Conservation (phyloP, 2,329 filamentous ascomycete genomes). For the Botryotinia narcissicola region DNA sequence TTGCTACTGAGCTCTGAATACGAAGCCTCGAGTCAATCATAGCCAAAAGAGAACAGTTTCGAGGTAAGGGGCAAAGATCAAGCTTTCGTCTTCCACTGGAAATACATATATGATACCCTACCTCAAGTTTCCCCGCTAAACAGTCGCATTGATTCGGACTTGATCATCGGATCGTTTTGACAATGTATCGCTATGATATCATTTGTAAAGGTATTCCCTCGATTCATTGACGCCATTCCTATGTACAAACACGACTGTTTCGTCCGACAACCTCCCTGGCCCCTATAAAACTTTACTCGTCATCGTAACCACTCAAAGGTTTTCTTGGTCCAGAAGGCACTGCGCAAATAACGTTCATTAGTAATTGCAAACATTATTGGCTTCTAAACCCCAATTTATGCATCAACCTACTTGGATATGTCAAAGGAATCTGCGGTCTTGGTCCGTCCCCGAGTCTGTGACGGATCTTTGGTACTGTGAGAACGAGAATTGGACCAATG, state of each 20-base stretch:
- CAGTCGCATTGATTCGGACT: neutral
- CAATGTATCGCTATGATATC: neutral
- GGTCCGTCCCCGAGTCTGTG: conserved; percentile 70
- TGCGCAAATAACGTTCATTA: conserved; percentile 37
- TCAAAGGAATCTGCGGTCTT: conserved; percentile 72
- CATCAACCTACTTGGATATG: conserved; percentile 78
- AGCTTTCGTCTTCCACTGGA: neutral
- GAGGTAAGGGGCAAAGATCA: neutral
- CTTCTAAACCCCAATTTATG: neutral
- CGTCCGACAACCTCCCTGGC: neutral
- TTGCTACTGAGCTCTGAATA: neutral
- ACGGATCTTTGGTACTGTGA: conserved; percentile 72
- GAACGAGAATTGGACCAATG: conserved; percentile 67
- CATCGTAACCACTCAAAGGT: conserved; percentile 59
- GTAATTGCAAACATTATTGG: conserved; percentile 15
- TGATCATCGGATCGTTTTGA: neutral
- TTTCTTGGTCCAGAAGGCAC: conserved; percentile 60
- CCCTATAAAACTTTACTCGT: conserved; percentile 37
- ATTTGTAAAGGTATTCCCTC: conserved; percentile 17
- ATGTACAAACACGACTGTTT: conserved; percentile 15
- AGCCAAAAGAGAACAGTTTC: neutral
- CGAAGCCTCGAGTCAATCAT: neutral
- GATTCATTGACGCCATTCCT: conserved; percentile 16
- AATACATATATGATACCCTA: neutral
- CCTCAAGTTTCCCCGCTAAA: neutral